Conservation (phyloP, 192 early-diverging fungal species). For the Mortierella claussenii region DNA sequence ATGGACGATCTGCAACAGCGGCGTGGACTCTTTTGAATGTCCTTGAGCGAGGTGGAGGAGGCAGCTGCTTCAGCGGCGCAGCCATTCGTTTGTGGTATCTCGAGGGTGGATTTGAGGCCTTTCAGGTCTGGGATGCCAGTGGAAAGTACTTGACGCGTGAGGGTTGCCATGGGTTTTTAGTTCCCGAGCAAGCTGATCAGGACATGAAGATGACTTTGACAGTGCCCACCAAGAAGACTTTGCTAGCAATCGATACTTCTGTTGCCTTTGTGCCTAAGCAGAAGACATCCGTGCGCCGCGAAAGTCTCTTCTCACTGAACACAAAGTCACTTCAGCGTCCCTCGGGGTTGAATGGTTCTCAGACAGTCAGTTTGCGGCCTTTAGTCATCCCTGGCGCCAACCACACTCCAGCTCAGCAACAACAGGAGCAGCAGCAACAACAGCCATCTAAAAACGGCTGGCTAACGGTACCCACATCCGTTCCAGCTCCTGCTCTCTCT, state of each 20-base stretch:
- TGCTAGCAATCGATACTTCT: constrained; percentile 26
- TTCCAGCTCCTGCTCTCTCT: constrained; percentile 5
- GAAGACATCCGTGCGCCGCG: constrained; percentile 29
- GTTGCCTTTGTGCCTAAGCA: constrained; percentile 18
- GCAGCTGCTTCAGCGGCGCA: constrained; percentile 18
- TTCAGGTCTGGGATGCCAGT: constrained; percentile 49
- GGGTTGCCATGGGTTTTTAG: neutral
- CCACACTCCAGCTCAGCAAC: neutral
- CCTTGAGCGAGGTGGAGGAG: constrained; percentile 47
- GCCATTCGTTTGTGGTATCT: constrained; percentile 54
- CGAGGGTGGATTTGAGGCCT: constrained; percentile 63
- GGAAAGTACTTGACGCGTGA: constrained; percentile 26
- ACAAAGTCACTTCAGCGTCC: constrained; percentile 50
- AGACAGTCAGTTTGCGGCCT: constrained; percentile 28
- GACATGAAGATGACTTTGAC: constrained; percentile 37
- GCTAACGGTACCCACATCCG: constrained; percentile 29
- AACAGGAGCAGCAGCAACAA: constrained; percentile 9
- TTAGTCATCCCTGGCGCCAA: constrained; percentile 14
- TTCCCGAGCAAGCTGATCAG: neutral
- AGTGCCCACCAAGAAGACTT: constrained; percentile 7
- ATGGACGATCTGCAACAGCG: constrained; percentile 47
- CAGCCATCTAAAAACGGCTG: constrained; percentile 20
- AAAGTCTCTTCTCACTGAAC: constrained; percentile 56
- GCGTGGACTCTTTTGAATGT: constrained; percentile 66
- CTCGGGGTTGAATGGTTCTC: constrained; percentile 19